These are phyloP conservation scores for Globisporangium emineosum DNA, from an alignment of 352 stramenopile species.

Conservation along the genomic window DNA sequence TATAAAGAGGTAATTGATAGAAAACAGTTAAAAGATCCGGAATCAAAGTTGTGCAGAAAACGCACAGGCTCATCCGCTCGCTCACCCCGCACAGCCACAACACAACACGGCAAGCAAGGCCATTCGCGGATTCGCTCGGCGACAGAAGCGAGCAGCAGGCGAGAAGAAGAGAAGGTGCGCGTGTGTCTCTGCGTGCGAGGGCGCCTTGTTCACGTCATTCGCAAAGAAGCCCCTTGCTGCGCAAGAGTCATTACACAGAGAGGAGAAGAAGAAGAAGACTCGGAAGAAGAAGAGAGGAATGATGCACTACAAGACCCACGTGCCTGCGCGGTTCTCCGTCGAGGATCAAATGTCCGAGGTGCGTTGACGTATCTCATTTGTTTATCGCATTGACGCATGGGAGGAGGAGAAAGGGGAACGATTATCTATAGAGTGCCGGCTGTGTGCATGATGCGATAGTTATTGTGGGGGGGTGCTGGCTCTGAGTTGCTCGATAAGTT, in stretches of 20 bases:
- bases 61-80: neutral
- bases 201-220: constrained; percentile 3
- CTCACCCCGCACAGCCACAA: neutral
- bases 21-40: constrained; percentile 1
- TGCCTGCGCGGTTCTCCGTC: constrained; percentile 78
- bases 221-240: neutral
- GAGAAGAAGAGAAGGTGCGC: neutral
- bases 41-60: neutral
- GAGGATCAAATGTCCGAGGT: constrained; percentile 89
- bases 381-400: neutral
- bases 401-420: neutral
- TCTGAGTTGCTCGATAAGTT: neutral
- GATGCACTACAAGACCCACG: constrained; percentile 89
- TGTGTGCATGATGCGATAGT: neutral
- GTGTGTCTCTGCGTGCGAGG: neutral
- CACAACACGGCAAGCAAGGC: neutral
- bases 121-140: constrained; percentile 7
- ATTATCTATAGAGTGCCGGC: neutral
- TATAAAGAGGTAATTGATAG: neutral
- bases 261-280: neutral
- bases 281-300: neutral
- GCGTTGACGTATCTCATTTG: neutral
- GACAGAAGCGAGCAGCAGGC: neutral
- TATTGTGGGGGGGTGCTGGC: neutral
- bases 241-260: neutral